Percentiles rank a stretch among this genome's conserved stretches.
phyloP scores from a whole-genome alignment of 2,329 filamentous ascomycete species.

The Gremmenia infestans region DNA sequence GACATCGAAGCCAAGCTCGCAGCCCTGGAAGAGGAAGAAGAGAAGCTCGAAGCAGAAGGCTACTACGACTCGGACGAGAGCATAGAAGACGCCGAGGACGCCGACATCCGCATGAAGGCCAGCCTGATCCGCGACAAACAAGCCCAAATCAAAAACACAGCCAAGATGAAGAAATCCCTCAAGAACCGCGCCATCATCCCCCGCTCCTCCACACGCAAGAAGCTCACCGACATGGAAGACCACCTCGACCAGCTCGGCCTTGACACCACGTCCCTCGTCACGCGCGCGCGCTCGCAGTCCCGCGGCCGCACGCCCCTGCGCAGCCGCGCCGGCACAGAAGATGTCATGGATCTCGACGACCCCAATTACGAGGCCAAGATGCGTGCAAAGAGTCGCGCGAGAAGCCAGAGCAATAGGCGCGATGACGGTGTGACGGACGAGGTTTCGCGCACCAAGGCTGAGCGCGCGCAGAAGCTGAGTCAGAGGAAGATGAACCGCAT shows the following conservation, averaged over 20 bases:
- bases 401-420: slow-evolving; percentile 64
- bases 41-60: slow-evolving; percentile 83
- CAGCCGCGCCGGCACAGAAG: slow-evolving; percentile 56
- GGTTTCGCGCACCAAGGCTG: slow-evolving; percentile 67
- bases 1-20: slow-evolving; percentile 93
- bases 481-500: slow-evolving; percentile 99
- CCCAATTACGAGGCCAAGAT: slow-evolving; percentile 52
- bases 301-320: slow-evolving; percentile 65
- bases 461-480: slow-evolving; percentile 78
- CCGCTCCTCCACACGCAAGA: slow-evolving; percentile 73
- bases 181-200: slow-evolving; percentile 97
- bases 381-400: slow-evolving; percentile 68
- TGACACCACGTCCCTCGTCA: too few relatives aligned
- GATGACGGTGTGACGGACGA: slow-evolving; percentile 73
- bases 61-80: slow-evolving; percentile 84
- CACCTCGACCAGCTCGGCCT: slow-evolving; percentile 81
- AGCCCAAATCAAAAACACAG: slow-evolving; percentile 85
- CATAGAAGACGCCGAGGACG: slow-evolving; percentile 83
- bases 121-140: slow-evolving; percentile 95
- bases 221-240: slow-evolving; percentile 80
- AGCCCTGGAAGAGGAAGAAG: slow-evolving; percentile 91
- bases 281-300: too few relatives aligned
- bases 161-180: slow-evolving; percentile 89
- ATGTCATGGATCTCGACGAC: slow-evolving; percentile 71
- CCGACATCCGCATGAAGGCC: slow-evolving; percentile 84